These are phyloP conservation scores for Calonectria multiphialidica DNA, from an alignment of 2,329 filamentous ascomycete species.

Conservation along the genomic window DNA sequence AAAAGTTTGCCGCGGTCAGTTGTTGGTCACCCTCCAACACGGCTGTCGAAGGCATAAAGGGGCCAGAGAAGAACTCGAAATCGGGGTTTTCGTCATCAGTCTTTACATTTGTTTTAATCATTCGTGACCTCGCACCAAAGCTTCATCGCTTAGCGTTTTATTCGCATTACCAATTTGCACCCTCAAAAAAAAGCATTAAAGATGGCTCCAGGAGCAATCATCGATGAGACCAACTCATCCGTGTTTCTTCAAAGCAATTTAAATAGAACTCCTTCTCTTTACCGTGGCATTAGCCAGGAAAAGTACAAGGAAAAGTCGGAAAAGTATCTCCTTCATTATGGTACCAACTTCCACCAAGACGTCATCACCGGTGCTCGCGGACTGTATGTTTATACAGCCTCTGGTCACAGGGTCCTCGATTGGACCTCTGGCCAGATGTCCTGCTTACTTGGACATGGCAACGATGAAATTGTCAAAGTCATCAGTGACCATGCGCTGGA, in stretches of 20 bases:
- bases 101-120: neutral
- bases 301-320: constrained; percentile 37
- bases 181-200: neutral
- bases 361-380: constrained; percentile 59
- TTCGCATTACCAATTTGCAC: neutral
- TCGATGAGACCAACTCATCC: constrained; percentile 15
- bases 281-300: constrained; percentile 34
- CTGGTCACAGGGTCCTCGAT: constrained; percentile 63
- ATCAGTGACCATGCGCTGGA: constrained; percentile 61
- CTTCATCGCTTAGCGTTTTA: neutral
- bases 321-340: constrained; percentile 42
- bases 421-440: constrained; percentile 73
- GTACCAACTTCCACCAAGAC: constrained; percentile 43
- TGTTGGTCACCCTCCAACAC: neutral
- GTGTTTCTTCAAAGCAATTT: constrained; percentile 14
- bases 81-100: neutral
- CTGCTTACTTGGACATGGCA: constrained; percentile 68
- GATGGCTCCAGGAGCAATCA: constrained; percentile 41
- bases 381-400: constrained; percentile 59
- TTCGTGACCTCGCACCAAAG: neutral
- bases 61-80: neutral
- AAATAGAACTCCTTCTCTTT: constrained; percentile 32
- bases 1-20: constrained; percentile 15
- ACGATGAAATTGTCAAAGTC: constrained; percentile 68
- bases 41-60: constrained; percentile 7